Base-by-base conservation (phyloP, 2,329 filamentous ascomycete species). In the Apiospora hydei region DNA sequence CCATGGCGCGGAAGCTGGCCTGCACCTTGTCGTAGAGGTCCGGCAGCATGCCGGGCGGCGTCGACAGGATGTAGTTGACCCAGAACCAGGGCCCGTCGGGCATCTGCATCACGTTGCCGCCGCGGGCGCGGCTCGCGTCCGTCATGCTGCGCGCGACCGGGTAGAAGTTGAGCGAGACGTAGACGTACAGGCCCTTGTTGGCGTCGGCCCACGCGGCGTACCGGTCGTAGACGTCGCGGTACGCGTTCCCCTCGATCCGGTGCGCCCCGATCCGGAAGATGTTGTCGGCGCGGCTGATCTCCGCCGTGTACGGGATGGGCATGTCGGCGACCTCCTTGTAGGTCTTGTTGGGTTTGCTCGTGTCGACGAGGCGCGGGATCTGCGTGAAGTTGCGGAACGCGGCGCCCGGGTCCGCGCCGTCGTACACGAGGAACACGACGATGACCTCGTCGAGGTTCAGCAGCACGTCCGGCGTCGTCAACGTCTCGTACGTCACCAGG, bases 371-470 rank as follows among this genome's bases (percentile, higher is more conserved):
- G 64, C 77, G 71, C 4, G 80, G 78, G 26, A 81, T 80, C 46
- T 71, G 75, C 10, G 80, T 81, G 72, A 82, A 81, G 70, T 81
- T 81, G 11, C 69, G 67, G 71, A 82, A 82, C 2, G 78, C 77
- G 53, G 76, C 38, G 0, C 80, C 80, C 2, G 80, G 71, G 49
- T 82, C 77, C 6, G 77, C 74, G 0, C 80, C 80, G 51, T 82
- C 80, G 49, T 82, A 82, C 41, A 82, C 80, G n/a, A 81, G 73
- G 72, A 81, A 81, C 77, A 81, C 73, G 57, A 81, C 72, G 61
- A 79, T 79, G 3, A 74, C 75, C 73, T 82, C 77, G 57, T 81
- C 79, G 13, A 81, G 75, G 66, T 79, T 78, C 4, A 81, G 73
- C 24, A 74, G 72, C 51, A 78, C n/a, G 64, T 77, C 75, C 1